Evolutionary conservation across 495 filamentous ascomycete genomes (phyloP).

Genomic region (Penicillium goetzii): DNA sequence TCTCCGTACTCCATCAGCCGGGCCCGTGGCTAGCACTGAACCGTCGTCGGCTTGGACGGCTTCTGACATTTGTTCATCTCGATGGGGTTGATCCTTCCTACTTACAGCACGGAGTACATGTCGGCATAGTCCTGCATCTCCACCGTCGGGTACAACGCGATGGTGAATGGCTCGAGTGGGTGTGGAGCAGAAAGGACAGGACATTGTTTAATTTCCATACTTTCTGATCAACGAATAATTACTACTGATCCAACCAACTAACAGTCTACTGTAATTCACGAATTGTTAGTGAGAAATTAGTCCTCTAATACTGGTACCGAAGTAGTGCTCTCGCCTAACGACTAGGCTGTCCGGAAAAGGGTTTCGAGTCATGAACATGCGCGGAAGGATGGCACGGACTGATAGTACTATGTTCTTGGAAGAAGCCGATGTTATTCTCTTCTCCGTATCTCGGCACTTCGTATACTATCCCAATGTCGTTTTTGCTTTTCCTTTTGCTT

Average conservation of each 20-base stretch:
- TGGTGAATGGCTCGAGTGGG: neutral
- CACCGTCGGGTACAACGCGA: neutral
- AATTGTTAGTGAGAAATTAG: neutral
- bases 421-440: neutral
- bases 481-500: neutral
- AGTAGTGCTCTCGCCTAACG: neutral
- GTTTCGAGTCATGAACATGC: neutral
- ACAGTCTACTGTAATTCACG: neutral
- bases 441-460: neutral
- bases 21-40: neutral
- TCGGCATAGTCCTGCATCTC: neutral
- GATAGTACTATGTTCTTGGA: neutral
- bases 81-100: neutral
- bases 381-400: neutral
- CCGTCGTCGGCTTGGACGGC: neutral
- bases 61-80: neutral
- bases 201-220: slow-evolving; percentile 5
- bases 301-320: neutral
- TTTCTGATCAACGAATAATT: neutral
- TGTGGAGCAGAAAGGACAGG: neutral
- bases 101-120: neutral
- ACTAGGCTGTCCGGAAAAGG: neutral
- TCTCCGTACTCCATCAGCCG: neutral
- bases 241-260: neutral
- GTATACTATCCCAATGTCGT: neutral